Evolutionary conservation across 805 yeast genomes (phyloP).

Genomic region (Saturnispora hagleri): DNA sequence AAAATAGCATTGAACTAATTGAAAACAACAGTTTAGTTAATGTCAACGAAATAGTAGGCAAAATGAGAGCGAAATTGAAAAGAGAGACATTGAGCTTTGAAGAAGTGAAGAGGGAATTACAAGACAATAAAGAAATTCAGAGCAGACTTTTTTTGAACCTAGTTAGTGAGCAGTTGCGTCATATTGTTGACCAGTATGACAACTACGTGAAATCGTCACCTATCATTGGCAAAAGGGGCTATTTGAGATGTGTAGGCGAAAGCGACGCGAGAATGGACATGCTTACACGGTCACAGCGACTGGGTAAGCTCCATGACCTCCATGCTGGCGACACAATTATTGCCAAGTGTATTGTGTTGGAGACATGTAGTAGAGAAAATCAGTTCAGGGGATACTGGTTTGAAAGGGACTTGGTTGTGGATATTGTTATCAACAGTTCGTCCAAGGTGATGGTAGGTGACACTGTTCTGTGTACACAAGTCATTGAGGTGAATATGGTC

Average conservation of each 20-base stretch:
- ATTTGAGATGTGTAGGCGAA: constrained; percentile 7
- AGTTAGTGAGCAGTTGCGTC: neutral
- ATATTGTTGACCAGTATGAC: neutral
- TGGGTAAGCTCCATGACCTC: constrained; percentile 11
- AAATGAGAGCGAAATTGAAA: neutral
- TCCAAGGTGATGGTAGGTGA: constrained; percentile 32
- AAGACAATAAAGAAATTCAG: neutral
- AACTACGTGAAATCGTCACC: neutral
- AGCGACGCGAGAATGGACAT: constrained; percentile 22
- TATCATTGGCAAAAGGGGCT: neutral
- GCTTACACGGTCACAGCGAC: constrained; percentile 12
- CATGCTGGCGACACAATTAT: constrained; percentile 5
- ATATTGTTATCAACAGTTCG: constrained; percentile 21
- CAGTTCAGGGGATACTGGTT: constrained; percentile 38
- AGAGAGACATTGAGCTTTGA: neutral
- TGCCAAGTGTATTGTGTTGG: constrained; percentile 35
- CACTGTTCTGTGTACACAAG: constrained; percentile 34
- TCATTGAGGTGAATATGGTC: constrained; percentile 34
- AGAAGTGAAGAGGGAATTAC: neutral
- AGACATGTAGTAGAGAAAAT: constrained; percentile 21
- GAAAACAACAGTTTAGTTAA: neutral
- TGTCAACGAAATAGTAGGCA: neutral
- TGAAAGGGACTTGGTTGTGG: constrained; percentile 39
- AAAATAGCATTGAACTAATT: neutral
- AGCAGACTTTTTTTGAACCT: neutral